Evolutionary conservation across 768 basidiomycete species (phyloP).

Genomic region (Kwoniella botswanensis): DNA sequence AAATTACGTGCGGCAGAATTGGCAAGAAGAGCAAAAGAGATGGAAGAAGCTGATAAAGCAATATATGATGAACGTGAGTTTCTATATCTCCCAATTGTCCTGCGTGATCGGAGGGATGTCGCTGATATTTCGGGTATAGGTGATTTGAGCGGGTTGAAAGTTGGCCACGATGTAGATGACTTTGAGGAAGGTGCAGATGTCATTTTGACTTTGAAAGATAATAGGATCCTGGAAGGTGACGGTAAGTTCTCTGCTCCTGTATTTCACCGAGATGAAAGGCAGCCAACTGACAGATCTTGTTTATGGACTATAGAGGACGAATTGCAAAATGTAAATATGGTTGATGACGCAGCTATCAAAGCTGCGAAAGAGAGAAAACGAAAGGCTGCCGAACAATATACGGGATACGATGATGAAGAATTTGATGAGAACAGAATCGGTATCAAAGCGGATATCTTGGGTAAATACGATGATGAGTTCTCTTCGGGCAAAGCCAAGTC

Average conservation of each 20-base stretch:
- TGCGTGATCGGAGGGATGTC: background rate
- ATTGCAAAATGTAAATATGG: slow-evolving; percentile 92
- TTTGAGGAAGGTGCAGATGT: slow-evolving; percentile 92
- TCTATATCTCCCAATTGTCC: background rate
- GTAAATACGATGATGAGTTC: slow-evolving; percentile 93
- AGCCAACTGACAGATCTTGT: too few relatives aligned
- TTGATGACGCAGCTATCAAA: slow-evolving; percentile 70
- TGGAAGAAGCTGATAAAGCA: slow-evolving; percentile 82
- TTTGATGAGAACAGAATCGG: slow-evolving; percentile 69
- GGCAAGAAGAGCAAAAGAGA: slow-evolving; percentile 79
- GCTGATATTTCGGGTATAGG: slow-evolving; percentile 61
- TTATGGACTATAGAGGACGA: slow-evolving; percentile 77
- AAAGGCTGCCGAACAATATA: slow-evolving; percentile 87
- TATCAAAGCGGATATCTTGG: slow-evolving; percentile 79
- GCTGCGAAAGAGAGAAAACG: slow-evolving; percentile 70
- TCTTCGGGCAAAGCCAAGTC: slow-evolving; percentile 66
- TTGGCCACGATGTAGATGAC: slow-evolving; percentile 89
- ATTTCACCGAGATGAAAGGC: too few relatives aligned
- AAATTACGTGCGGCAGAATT: slow-evolving; percentile 76
- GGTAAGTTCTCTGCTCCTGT: slow-evolving; percentile 62
- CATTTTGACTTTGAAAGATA: slow-evolving; percentile 96
- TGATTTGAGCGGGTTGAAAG: slow-evolving; percentile 92
- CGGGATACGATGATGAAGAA: slow-evolving; percentile 95
- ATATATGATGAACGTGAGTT: slow-evolving; percentile 85
- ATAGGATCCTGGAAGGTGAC: slow-evolving; percentile 91